Percentiles rank a stretch among this genome's conserved stretches.
Evolutionary conservation across 2,329 filamentous ascomycete genomes (phyloP).

Genomic region (Rhynchosporium agropyri): DNA sequence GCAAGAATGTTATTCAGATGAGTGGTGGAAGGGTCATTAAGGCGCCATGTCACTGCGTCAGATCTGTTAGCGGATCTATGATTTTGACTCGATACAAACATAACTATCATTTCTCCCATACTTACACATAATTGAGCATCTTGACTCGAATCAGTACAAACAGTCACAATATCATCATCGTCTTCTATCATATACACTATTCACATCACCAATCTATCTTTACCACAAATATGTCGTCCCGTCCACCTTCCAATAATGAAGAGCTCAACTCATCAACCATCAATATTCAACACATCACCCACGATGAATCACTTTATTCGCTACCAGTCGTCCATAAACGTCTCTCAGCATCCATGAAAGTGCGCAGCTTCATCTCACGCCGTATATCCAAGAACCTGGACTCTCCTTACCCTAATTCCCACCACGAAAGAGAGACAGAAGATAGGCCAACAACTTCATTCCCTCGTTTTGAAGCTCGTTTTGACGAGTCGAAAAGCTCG

Average conservation of each 20-base stretch:
- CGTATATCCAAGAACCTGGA: slow-evolving; percentile 3
- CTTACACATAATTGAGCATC: background rate
- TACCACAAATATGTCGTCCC: slow-evolving; percentile 13
- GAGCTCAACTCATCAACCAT: slow-evolving; percentile 8
- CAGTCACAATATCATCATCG: background rate
- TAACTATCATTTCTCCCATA: slow-evolving; percentile 1
- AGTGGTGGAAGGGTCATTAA: background rate
- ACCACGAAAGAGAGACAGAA: background rate
- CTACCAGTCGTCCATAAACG: background rate
- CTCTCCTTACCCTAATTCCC: background rate
- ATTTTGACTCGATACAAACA: background rate
- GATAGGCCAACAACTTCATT: slow-evolving; percentile 3
- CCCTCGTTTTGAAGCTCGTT: background rate
- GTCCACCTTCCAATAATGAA: background rate
- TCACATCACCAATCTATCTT: background rate
- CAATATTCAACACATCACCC: slow-evolving; percentile 26
- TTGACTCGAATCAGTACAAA: background rate
- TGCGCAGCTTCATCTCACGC: slow-evolving; percentile 13
- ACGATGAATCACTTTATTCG: slow-evolving; percentile 15
- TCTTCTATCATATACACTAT: background rate
- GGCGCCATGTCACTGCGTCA: background rate
- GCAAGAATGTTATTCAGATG: background rate
- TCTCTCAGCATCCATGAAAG: slow-evolving; percentile 7
- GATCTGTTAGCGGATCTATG: background rate
- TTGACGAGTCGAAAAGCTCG: background rate